Conservation (phyloP, 2,329 filamentous ascomycete species). For the Ophiostoma quercus region DNA sequence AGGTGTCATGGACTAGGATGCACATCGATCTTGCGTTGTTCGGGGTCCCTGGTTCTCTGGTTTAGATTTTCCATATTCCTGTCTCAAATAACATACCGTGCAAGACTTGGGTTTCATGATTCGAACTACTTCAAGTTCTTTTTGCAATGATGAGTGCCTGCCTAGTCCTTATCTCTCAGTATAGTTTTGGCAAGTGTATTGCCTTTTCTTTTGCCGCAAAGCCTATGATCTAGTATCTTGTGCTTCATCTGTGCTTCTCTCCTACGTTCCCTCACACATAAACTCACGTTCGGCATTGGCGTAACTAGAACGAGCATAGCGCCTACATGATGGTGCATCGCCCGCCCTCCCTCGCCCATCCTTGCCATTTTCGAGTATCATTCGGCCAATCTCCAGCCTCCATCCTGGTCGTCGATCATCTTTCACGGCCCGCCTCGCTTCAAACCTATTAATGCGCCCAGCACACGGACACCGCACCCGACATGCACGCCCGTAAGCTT, state of each 20-base stretch:
- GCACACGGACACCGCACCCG: neutral
- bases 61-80: neutral
- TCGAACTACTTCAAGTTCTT: neutral
- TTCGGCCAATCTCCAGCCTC: slow-evolving; percentile 18
- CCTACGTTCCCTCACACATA: neutral
- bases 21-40: neutral
- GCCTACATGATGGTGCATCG: neutral
- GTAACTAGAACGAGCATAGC: slow-evolving; percentile 16
- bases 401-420: slow-evolving; percentile 22
- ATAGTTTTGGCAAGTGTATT: neutral
- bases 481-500: neutral
- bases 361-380: neutral
- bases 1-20: neutral
- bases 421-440: slow-evolving; percentile 21
- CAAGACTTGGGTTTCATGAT: no score
- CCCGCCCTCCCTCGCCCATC: neutral
- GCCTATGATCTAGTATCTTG: neutral
- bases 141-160: neutral
- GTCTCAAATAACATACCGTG: no score
- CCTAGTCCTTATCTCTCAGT: neutral
- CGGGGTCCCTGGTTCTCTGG: neutral
- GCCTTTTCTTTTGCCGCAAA: neutral
- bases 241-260: neutral
- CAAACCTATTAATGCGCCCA: neutral
- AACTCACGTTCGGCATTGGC: neutral